Evolutionary conservation across 305 asterid genomes (phyloP), one percentile per base, ranked within the genome.

Genomic region (Lippia alba): DNA sequence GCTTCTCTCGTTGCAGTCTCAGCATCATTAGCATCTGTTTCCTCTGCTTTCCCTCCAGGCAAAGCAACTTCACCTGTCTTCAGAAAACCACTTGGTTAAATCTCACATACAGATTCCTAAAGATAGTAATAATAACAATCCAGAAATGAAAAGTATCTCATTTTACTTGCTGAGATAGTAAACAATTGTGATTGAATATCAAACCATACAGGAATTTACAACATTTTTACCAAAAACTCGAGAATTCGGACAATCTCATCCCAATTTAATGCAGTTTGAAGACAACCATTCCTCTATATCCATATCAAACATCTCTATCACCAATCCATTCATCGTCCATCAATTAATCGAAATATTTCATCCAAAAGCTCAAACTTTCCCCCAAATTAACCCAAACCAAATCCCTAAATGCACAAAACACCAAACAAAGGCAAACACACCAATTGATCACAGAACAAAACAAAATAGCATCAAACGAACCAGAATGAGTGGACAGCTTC

Each of bases 21-120:
- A 0, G 89, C 91, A 78, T 88, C 97, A 66, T 74, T 75, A 6
- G 82, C 82, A 64, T 91, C 97, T 40, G 85, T 63, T 72, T 91
- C 97, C 72, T 94, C 97, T 14, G 96, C 88, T 84, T 91, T 94
- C 32, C 99, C 97, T 63, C 99, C 97, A 0, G 97, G 99, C 81
- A 94, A 77, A 6, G 99, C 84, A 17, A 94, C 95, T 84, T 94
- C 99, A 70, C 99, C 99, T 94, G 73, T 71, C 71, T 49, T 76
- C 71, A 71, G 57, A 66, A 69, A 66, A 59, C 40, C 39, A n/a
- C 57, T 30, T 39, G 67, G 39, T 56, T 55, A 32, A 61, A 49
- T 48, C 41, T 5, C 45, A 39, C 17, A 49, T 36, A 50, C 5
- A 57, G 8, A 12, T 14, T 44, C 5, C 61, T 11, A 30, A 56